Evolutionary conservation across 148 eudicot genomes (phyloP).

Genomic region (Dianthus caryophyllus): DNA sequence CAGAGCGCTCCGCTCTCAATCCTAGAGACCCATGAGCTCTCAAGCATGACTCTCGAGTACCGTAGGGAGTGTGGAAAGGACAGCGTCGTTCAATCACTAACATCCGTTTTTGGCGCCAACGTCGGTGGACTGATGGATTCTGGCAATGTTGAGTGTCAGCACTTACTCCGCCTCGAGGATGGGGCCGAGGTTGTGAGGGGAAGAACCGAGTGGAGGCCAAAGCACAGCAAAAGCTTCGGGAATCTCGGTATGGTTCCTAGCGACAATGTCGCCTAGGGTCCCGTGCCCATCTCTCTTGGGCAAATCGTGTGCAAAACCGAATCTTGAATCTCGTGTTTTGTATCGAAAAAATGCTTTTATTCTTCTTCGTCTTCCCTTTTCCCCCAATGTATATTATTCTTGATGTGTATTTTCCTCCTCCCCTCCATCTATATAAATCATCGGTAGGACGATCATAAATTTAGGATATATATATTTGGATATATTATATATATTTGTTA

Average conservation of each 20-base stretch:
- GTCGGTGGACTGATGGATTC: constrained; percentile 39
- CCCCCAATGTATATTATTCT: constrained; percentile 32
- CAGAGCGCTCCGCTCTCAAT: constrained; percentile 82
- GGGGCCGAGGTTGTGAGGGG: constrained; percentile 83
- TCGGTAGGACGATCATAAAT: constrained; percentile 21
- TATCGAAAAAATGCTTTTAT: constrained; percentile 21
- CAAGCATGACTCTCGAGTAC: constrained; percentile 75
- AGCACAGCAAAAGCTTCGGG: constrained; percentile 39
- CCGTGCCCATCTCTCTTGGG: constrained; percentile 13
- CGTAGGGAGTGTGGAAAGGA: constrained; percentile 86
- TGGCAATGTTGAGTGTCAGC: constrained; percentile 76
- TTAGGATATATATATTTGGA: constrained; percentile 12
- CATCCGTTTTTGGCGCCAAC: constrained; percentile 41
- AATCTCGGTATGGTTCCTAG: constrained; percentile 33
- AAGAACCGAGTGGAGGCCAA: constrained; percentile 87
- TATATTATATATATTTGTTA: constrained; percentile 18
- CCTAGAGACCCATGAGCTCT: constrained; percentile 76
- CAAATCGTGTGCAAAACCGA: constrained; percentile 33
- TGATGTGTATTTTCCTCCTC: constrained; percentile 28
- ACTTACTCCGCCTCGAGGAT: constrained; percentile 68
- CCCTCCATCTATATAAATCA: neutral
- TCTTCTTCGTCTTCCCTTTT: neutral
- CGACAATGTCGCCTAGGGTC: constrained; percentile 35
- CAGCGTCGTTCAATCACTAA: constrained; percentile 74
- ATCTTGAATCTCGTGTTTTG: constrained; percentile 18